Evolutionary conservation across 768 basidiomycete genomes (phyloP), one percentile per base, ranked within the genome.

Genomic region (Tephrocybe sp.): DNA sequence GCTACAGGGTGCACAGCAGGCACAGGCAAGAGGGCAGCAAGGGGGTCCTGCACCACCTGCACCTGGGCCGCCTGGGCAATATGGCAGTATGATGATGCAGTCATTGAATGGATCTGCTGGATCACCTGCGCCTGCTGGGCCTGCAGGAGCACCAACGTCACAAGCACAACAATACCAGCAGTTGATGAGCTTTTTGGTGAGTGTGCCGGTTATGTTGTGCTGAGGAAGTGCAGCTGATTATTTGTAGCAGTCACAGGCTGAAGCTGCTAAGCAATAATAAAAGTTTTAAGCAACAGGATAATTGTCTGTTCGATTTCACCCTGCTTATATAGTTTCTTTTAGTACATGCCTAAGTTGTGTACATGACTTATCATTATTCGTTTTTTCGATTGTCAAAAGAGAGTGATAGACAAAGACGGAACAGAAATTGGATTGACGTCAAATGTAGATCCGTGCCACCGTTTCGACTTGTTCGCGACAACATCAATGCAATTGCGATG

Each of bases 151-250:
- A 10, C 72, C 75, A 47, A 66, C 72, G n/a, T n/a, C n/a, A n/a
- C n/a, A n/a, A n/a, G n/a, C n/a, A 1, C 75, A 75, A 57, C 43
- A 45, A 29, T 85, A 83, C 56, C 82, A 83, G 56, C 82, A 86
- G 57, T 64, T 88, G 37, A 84, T 88, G 82, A 77, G 80, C 15
- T 88, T 80, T 59, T 69, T 85, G 54, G 86, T 87, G 52, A 67
- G 80, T 64, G 12, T 42, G n/a, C 16, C 3, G 12, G 30, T 16
- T 30, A 18, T 18, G 11, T 16, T 6, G 38, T 47, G 23, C 19
- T n/a, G 19, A 23, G 6, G 31, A 16, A 21, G n/a, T 25, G 42
- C n/a, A 31, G 30, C 7, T 27, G 24, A 42, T 22, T 16, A 4
- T 49, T 10, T 42, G 21, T 37, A 72, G 67, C 69, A 73, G 62